These are phyloP conservation scores for Leccinum imitatum DNA, from an alignment of 768 basidiomycete species.

Conservation along the genomic window DNA sequence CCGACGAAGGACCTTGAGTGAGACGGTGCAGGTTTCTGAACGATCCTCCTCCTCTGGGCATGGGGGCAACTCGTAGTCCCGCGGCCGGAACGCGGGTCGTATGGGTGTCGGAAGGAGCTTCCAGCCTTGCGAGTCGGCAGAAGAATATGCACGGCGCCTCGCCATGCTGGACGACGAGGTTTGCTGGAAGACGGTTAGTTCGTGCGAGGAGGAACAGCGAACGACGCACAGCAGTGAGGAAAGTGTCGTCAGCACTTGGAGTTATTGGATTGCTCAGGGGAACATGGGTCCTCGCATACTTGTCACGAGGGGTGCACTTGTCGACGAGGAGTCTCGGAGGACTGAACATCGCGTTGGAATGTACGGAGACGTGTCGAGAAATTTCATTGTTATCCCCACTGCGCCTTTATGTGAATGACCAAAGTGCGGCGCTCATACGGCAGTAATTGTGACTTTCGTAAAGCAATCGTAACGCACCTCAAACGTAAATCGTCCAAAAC, in stretches of 20 bases:
- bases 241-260: constrained; percentile 30
- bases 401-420: constrained; percentile 28
- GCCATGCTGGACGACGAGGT: constrained; percentile 10
- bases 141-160: constrained; percentile 33
- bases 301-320: constrained; percentile 36
- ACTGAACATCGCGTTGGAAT: constrained; percentile 16
- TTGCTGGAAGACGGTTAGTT: constrained; percentile 18
- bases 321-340: constrained; percentile 32
- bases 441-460: constrained; percentile 19
- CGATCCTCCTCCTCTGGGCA: constrained; percentile 30
- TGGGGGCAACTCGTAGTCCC: constrained; percentile 32
- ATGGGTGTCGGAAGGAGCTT: constrained; percentile 33
- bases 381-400: constrained; percentile 3
- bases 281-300: constrained; percentile 33
- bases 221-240: constrained; percentile 22
- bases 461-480: constrained; percentile 8
- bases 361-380: not conserved
- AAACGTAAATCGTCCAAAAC: constrained; percentile 28
- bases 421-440: constrained; percentile 10
- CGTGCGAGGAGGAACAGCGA: not conserved
- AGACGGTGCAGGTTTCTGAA: constrained; percentile 28
- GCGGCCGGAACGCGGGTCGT: constrained; percentile 35
- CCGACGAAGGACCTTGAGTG: constrained; percentile 34
- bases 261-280: constrained; percentile 27
- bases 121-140: constrained; percentile 35